phyloP scores from a whole-genome alignment of 768 basidiomycete genomes.

The Crepidotus variabilis region DNA sequence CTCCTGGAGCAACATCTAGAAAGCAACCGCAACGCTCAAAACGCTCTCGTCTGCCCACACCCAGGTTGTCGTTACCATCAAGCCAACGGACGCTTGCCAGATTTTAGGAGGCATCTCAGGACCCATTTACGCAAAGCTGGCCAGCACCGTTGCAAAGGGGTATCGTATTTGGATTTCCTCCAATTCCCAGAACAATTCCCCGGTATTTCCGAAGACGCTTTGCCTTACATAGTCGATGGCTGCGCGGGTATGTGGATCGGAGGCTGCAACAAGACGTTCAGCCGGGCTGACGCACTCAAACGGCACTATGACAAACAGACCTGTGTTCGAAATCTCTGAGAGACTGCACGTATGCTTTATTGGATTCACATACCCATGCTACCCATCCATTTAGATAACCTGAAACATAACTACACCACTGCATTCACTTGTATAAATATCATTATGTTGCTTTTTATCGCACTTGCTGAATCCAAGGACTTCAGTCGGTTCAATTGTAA shows the following conservation, averaged over 20 bases:
- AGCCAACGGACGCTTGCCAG: constrained; percentile 48
- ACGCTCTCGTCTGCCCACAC: constrained; percentile 33
- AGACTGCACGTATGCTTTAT: too few relatives aligned
- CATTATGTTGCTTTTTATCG: too few relatives aligned
- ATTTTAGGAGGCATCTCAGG: constrained; percentile 55
- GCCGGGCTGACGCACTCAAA: constrained; percentile 41
- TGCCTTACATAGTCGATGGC: constrained; percentile 11
- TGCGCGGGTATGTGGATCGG: constrained; percentile 30
- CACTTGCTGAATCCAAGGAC: too few relatives aligned
- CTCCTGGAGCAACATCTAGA: too few relatives aligned
- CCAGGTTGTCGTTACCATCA: constrained; percentile 46
- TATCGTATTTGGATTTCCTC: constrained; percentile 19
- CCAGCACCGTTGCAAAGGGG: constrained; percentile 39
- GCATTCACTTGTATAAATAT: too few relatives aligned
- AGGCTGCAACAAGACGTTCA: constrained; percentile 39
- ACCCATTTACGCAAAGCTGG: constrained; percentile 49
- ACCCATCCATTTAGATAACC: too few relatives aligned
- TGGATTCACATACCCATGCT: too few relatives aligned
- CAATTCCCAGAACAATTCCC: neutral
- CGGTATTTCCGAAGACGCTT: neutral
- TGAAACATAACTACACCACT: too few relatives aligned
- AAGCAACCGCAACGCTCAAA: neutral
- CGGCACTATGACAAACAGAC: constrained; percentile 24
- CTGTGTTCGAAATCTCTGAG: too few relatives aligned
- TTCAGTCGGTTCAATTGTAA: too few relatives aligned